Percentiles rank a stretch among this genome's conserved stretches.
phyloP scores from a whole-genome alignment of 345 rosid species.

The Lepidium didymum region DNA sequence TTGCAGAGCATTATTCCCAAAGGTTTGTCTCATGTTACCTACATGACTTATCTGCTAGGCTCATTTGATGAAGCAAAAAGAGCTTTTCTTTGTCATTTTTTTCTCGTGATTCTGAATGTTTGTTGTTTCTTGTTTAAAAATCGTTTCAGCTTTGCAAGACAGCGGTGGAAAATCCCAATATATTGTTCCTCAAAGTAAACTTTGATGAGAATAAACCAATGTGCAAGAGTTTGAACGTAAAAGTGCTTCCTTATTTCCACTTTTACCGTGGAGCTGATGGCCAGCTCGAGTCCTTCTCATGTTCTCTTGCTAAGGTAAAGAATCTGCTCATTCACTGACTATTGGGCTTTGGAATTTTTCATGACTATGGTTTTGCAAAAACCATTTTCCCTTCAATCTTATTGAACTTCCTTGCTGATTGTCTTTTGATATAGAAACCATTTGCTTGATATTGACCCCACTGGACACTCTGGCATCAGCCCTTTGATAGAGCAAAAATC shows the following conservation, averaged over 20 bases:
- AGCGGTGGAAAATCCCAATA: constrained; percentile 64
- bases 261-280: constrained; percentile 85
- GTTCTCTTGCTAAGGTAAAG: constrained; percentile 82
- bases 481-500: not conserved
- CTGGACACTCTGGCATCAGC: not conserved
- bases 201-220: constrained; percentile 85
- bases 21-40: constrained; percentile 32
- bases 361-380: not conserved
- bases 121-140: not conserved
- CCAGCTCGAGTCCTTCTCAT: constrained; percentile 80
- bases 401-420: not conserved
- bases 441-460: not conserved
- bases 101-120: not conserved
- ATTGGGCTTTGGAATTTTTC: not conserved
- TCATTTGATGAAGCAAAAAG: not conserved
- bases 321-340: not conserved
- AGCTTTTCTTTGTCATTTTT: not conserved
- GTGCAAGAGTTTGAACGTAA: constrained; percentile 87
- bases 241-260: constrained; percentile 86
- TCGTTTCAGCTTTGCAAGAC: constrained; percentile 67
- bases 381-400: not conserved
- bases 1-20: constrained; percentile 81
- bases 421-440: not conserved
- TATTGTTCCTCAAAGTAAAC: constrained; percentile 81
- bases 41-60: not conserved